These are phyloP conservation scores for Biscogniauxia mediterranea DNA, from an alignment of 2,329 filamentous ascomycete genomes.

Conservation along the genomic window DNA sequence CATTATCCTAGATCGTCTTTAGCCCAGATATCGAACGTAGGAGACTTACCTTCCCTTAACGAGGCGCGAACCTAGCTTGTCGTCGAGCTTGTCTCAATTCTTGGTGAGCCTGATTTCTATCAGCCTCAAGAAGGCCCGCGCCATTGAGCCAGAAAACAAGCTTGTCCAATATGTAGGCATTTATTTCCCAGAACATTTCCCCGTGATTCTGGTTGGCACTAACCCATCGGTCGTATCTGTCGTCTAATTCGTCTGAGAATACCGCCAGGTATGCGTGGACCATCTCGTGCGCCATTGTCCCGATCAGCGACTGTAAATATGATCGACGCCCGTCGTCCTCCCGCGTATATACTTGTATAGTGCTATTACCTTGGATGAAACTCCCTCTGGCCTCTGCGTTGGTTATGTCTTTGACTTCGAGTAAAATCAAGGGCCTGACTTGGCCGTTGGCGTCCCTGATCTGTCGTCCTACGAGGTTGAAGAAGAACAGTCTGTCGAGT, in stretches of 20 bases:
- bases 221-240: not conserved
- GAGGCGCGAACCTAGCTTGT: too few species aligned
- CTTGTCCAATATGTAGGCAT: not conserved
- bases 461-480: not conserved
- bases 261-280: slow-evolving; percentile 5
- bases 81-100: too few species aligned
- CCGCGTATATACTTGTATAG: not conserved
- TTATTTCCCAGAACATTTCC: slow-evolving; percentile 9
- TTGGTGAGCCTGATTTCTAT: not conserved
- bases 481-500: not conserved
- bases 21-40: too few species aligned
- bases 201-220: not conserved
- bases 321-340: not conserved
- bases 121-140: not conserved
- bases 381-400: not conserved
- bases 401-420: not conserved
- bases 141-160: not conserved
- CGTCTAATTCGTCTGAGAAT: slow-evolving; percentile 3
- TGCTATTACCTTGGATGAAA: not conserved
- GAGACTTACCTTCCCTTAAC: too few species aligned
- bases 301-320: not conserved
- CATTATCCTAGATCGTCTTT: too few species aligned
- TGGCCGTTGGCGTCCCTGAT: not conserved
- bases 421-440: not conserved
- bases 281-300: slow-evolving; percentile 6